Conservation (phyloP, 495 filamentous ascomycete species). For the Terfezia boudieri region DNA sequence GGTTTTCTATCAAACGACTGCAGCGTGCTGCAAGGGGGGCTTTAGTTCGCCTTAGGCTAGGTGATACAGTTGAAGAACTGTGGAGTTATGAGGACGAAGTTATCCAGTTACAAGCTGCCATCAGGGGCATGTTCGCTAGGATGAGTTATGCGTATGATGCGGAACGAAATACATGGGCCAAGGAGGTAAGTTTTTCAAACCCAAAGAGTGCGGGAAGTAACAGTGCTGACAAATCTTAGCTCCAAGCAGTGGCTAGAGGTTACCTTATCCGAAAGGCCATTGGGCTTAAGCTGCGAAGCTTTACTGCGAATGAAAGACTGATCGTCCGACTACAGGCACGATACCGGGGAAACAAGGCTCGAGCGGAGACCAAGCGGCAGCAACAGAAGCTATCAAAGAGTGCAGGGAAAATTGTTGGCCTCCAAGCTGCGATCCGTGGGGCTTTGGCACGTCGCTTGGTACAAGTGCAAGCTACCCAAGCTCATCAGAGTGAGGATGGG, state of each 20-base stretch:
- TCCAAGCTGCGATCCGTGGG: constrained; percentile 14
- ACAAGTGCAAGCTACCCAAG: constrained; percentile 19
- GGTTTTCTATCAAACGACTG: constrained; percentile 47
- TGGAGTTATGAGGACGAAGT: constrained; percentile 71
- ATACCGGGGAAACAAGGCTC: constrained; percentile 51
- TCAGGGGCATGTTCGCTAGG: constrained; percentile 52
- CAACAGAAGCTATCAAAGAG: constrained; percentile 37
- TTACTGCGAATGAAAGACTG: constrained; percentile 34
- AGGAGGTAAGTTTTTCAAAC: neutral
- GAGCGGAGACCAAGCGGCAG: constrained; percentile 41
- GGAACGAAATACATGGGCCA: constrained; percentile 16
- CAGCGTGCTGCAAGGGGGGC: constrained; percentile 78
- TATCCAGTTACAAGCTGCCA: constrained; percentile 57
- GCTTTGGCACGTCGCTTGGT: constrained; percentile 21
- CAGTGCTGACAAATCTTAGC: neutral
- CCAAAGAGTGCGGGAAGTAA: no score
- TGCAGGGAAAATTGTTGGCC: constrained; percentile 15
- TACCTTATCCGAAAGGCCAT: constrained; percentile 49
- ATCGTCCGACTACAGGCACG: constrained; percentile 65
- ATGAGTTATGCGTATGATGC: constrained; percentile 12
- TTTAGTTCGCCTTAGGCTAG: constrained; percentile 51
- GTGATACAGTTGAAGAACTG: constrained; percentile 63
- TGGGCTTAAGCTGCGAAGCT: constrained; percentile 37
- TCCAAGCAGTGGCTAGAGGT: constrained; percentile 34
- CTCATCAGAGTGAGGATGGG: constrained; percentile 18